Evolutionary conservation across 1,284 basidiomycete species (phyloP).

Genomic region (Trichosporon faecale): DNA sequence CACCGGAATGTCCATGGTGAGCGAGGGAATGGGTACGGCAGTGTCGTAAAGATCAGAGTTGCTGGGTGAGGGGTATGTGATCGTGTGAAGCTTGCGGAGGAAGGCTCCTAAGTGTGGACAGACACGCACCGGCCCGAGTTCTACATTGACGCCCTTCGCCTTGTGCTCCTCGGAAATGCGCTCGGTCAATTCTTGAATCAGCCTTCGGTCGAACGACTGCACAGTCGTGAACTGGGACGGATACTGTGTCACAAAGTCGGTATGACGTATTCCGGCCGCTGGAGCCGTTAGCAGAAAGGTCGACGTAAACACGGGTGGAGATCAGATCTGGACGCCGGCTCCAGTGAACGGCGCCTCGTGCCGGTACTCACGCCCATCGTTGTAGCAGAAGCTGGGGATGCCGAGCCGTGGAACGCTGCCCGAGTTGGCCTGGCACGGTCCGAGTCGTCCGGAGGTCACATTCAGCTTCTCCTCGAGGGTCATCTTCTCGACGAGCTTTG

Average conservation of each 20-base stretch:
- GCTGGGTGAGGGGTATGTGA: neutral
- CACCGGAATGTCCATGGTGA: neutral
- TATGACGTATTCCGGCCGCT: constrained; percentile 54
- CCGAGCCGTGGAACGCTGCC: constrained; percentile 52
- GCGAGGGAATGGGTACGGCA: neutral
- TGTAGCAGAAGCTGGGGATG: constrained; percentile 62
- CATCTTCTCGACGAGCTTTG: constrained; percentile 50
- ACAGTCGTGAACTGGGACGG: constrained; percentile 55
- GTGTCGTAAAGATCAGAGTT: neutral
- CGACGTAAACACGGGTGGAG: neutral
- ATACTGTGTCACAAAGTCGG: constrained; percentile 52
- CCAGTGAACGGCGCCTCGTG: neutral
- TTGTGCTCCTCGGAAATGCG: constrained; percentile 55
- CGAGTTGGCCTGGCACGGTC: constrained; percentile 65
- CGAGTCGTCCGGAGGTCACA: constrained; percentile 40
- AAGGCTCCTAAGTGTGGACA: neutral
- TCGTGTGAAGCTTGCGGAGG: neutral
- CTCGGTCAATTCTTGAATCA: constrained; percentile 51
- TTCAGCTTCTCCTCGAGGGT: constrained; percentile 54
- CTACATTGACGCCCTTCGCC: constrained; percentile 49
- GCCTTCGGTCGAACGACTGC: constrained; percentile 54
- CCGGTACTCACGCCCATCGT: constrained; percentile 57
- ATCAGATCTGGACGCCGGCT: neutral
- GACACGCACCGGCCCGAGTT: constrained; percentile 41
- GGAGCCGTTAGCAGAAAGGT: constrained; percentile 29